Evolutionary conservation across 1,139 yeast genomes (phyloP).

Genomic region (Diutina rugosa): DNA sequence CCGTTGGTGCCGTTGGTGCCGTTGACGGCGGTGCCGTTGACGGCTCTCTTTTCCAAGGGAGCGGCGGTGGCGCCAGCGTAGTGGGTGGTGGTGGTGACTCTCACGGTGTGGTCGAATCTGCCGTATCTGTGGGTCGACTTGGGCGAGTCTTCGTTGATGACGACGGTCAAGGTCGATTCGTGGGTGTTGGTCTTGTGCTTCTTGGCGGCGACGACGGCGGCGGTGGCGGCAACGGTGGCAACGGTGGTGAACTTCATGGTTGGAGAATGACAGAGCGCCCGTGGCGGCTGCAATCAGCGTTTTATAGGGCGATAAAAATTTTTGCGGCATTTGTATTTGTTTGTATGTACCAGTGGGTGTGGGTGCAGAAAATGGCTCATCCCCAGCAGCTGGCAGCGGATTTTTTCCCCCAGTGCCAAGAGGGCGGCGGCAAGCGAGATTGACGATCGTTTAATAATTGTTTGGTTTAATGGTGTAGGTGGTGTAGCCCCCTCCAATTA

Average conservation of each 20-base stretch:
- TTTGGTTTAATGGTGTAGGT: too few species aligned
- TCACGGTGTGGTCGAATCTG: background rate
- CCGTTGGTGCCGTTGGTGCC: conserved; percentile 12
- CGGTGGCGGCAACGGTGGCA: conserved; percentile 1
- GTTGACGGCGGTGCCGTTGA: background rate
- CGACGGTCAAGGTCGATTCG: background rate
- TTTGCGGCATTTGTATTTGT: conserved; percentile 1
- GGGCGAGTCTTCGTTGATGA: background rate
- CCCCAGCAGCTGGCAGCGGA: background rate
- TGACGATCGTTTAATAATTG: too few species aligned
- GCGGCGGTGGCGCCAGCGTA: background rate
- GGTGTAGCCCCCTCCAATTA: background rate
- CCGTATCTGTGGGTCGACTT: conserved; percentile 2
- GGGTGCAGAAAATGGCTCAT: background rate
- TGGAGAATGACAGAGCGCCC: background rate
- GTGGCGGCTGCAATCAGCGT: background rate
- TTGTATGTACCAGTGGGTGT: background rate
- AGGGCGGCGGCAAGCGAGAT: too few species aligned
- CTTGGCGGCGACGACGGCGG: conserved; percentile 1
- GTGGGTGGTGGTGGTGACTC: conserved; percentile 1
- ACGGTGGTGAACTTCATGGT: conserved; percentile 2
- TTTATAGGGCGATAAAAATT: background rate
- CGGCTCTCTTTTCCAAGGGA: background rate
- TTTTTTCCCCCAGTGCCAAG: too few species aligned
- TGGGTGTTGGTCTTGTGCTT: background rate